Percentiles rank a stretch among this genome's conserved stretches.
Evolutionary conservation across 2,329 filamentous ascomycete genomes (phyloP).

Genomic region (Aspergillus chevalieri): DNA sequence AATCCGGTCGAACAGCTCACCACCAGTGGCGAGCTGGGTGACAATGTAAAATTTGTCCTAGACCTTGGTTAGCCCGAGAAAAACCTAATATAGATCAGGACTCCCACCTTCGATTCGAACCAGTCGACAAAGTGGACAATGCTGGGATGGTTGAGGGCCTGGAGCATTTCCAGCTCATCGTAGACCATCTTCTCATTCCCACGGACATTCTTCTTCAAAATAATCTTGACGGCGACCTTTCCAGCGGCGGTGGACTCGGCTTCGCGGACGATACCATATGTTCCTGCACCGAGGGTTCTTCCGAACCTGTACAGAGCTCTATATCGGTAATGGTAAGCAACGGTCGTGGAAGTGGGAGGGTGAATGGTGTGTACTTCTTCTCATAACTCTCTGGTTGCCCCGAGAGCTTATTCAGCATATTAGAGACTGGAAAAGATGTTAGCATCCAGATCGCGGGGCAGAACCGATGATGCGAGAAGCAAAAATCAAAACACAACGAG

Average conservation of each 20-base stretch:
- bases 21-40: conserved; percentile 89
- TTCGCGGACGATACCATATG: conserved; percentile 96
- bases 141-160: conserved; percentile 83
- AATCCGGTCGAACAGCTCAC: conserved; percentile 95
- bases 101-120: conserved; percentile 88
- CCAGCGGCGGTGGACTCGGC: conserved; percentile 70
- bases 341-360: conserved; percentile 1
- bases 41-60: conserved; percentile 99
- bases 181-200: conserved; percentile 98
- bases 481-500: not conserved
- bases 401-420: conserved; percentile 91
- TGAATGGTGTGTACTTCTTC: conserved; percentile 65
- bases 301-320: conserved; percentile 88
- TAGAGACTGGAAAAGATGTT: conserved; percentile 56
- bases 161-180: conserved; percentile 90
- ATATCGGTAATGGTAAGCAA: conserved; percentile 12
- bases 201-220: conserved; percentile 98
- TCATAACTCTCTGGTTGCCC: conserved; percentile 98
- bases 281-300: conserved; percentile 87
- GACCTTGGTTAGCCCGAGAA: conserved; percentile 7
- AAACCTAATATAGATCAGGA: not conserved
- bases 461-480: not conserved
- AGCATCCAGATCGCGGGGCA: conserved; percentile 4
- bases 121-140: conserved; percentile 98
- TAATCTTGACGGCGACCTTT: conserved; percentile 96